Conservation (phyloP, 148 eudicot species). For the Heliosperma pusillum region DNA sequence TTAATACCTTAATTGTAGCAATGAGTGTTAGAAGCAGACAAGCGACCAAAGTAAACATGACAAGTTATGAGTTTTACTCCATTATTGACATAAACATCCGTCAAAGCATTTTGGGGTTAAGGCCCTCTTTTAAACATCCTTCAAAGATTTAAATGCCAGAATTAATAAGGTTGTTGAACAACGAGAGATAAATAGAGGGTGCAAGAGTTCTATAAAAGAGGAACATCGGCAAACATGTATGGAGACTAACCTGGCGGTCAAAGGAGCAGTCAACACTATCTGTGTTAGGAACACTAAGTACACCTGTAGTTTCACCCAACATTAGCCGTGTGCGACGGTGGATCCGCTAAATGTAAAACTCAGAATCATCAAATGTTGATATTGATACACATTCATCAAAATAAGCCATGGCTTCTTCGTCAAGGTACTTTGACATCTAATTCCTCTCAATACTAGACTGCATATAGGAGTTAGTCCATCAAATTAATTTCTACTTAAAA, state of each 20-base stretch:
- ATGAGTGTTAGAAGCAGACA: no score
- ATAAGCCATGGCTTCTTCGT: constrained; percentile 90
- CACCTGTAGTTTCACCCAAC: constrained; percentile 23
- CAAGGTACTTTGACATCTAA: constrained; percentile 65
- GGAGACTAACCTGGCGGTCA: constrained; percentile 30
- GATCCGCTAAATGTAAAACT: constrained; percentile 90
- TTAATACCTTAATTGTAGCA: no score
- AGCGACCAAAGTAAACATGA: no score
- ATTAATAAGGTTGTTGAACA: no score
- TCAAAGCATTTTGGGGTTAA: no score
- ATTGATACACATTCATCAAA: constrained; percentile 97
- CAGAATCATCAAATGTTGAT: constrained; percentile 94
- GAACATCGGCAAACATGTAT: not conserved
- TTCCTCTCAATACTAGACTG: constrained; percentile 85
- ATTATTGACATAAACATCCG: no score
- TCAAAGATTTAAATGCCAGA: no score
- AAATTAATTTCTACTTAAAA: not conserved
- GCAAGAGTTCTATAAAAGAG: not conserved
- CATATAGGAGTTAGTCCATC: not conserved
- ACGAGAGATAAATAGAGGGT: no score
- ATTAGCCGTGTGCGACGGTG: constrained; percentile 35
- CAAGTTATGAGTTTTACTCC: no score
- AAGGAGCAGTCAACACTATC: constrained; percentile 5
- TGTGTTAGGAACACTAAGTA: constrained; percentile 29
- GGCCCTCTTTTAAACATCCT: no score